Conservation (phyloP, 1,139 yeast genomes). For the Kodamaea ohmeri region DNA sequence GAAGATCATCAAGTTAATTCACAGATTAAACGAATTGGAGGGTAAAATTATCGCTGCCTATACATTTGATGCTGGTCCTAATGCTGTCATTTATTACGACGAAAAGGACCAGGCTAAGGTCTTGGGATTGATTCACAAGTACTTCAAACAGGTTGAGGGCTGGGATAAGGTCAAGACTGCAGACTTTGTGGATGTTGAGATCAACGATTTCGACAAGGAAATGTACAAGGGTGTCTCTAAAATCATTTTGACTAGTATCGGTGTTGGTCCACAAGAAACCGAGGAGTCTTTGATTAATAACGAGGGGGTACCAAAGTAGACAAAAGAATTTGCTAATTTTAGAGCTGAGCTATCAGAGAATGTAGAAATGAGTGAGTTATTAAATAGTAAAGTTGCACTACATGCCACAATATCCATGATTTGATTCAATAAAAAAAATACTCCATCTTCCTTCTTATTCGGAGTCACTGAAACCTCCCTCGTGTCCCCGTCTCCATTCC, state of each 20-base stretch:
- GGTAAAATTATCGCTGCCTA: conserved; percentile 82
- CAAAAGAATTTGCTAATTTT: not conserved
- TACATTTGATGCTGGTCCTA: conserved; percentile 99
- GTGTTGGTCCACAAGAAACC: conserved; percentile 76
- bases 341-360: too few relatives aligned
- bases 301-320: conserved; percentile 30
- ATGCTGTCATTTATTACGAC: conserved; percentile 90
- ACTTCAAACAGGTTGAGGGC: conserved; percentile 61
- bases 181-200: conserved; percentile 27
- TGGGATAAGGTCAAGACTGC: conserved; percentile 54
- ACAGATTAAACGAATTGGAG: conserved; percentile 65
- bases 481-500: conserved; percentile 52
- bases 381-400: too few relatives aligned
- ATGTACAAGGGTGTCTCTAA: conserved; percentile 71
- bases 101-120: conserved; percentile 67
- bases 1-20: conserved; percentile 77
- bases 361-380: too few relatives aligned
- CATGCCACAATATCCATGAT: not conserved
- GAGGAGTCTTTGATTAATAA: conserved; percentile 51
- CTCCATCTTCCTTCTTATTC: not conserved
- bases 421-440: conserved; percentile 2
- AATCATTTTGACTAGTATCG: conserved; percentile 80
- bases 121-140: conserved; percentile 54
- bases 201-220: conserved; percentile 46
- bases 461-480: not conserved